Evolutionary conservation across 257 asterid genomes (phyloP).

Genomic region (Capsicum pubescens): DNA sequence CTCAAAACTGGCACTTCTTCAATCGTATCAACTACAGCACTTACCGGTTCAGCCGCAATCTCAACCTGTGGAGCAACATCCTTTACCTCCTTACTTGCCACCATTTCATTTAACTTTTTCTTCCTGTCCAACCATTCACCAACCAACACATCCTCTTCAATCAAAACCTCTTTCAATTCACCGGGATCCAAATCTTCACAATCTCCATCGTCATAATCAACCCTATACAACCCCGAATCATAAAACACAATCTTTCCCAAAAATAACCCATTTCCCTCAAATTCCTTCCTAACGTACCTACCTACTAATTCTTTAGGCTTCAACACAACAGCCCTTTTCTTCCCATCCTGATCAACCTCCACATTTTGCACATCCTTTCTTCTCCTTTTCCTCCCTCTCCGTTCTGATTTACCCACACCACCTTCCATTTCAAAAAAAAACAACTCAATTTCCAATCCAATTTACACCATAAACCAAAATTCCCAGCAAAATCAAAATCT

Average conservation of each 20-base stretch:
- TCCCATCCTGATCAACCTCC: constrained; percentile 50
- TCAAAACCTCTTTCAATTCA: constrained; percentile 53
- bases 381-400: constrained; percentile 79
- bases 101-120: constrained; percentile 50
- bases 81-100: constrained; percentile 42
- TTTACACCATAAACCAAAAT: constrained; percentile 31
- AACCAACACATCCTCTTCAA: constrained; percentile 56
- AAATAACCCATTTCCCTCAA: constrained; percentile 61
- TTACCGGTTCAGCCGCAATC: constrained; percentile 6
- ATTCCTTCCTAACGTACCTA: constrained; percentile 71
- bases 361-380: constrained; percentile 49
- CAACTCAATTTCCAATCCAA: constrained; percentile 33
- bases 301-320: constrained; percentile 59
- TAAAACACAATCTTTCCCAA: constrained; percentile 64
- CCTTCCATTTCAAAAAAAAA: constrained; percentile 54
- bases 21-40: constrained; percentile 31
- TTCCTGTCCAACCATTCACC: constrained; percentile 67
- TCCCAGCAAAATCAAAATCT: constrained; percentile 18
- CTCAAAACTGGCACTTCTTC: constrained; percentile 23
- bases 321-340: constrained; percentile 48
- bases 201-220: constrained; percentile 80
- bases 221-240: constrained; percentile 67
- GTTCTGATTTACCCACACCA: constrained; percentile 43
- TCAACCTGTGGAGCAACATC: not conserved
- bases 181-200: constrained; percentile 69